Conservation (phyloP, 345 rosid species). For the Camelina neglecta region DNA sequence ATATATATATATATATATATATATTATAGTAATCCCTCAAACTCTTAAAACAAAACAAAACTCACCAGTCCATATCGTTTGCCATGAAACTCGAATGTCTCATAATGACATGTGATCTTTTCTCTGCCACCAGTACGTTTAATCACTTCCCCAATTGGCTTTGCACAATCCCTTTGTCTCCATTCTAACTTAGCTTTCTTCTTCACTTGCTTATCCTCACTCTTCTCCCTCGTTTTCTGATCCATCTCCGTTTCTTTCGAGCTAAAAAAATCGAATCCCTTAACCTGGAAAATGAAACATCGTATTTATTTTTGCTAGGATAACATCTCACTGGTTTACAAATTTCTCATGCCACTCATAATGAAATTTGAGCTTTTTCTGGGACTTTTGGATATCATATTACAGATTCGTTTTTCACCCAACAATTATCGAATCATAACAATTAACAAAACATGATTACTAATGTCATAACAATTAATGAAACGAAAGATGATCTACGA, state of each 20-base stretch:
- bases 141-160: neutral
- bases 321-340: conserved; percentile 41
- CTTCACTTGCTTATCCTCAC: neutral
- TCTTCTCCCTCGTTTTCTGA: neutral
- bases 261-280: conserved; percentile 8
- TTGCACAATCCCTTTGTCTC: neutral
- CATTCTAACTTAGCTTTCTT: neutral
- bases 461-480: neutral
- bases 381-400: neutral
- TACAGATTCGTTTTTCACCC: neutral
- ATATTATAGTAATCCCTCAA: neutral
- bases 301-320: conserved; percentile 52
- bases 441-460: too few species aligned
- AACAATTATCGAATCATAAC: neutral
- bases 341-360: neutral
- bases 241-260: too few species aligned
- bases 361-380: neutral
- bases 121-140: neutral
- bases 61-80: conserved; percentile 13
- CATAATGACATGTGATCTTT: neutral
- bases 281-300: conserved; percentile 18
- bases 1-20: too few species aligned
- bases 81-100: conserved; percentile 8
- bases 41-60: neutral
- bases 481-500: neutral